Percentiles rank a stretch among this genome's conserved stretches.
Conservation (phyloP, 164 flowering plant species). For the Macadamia tetraphylla region DNA sequence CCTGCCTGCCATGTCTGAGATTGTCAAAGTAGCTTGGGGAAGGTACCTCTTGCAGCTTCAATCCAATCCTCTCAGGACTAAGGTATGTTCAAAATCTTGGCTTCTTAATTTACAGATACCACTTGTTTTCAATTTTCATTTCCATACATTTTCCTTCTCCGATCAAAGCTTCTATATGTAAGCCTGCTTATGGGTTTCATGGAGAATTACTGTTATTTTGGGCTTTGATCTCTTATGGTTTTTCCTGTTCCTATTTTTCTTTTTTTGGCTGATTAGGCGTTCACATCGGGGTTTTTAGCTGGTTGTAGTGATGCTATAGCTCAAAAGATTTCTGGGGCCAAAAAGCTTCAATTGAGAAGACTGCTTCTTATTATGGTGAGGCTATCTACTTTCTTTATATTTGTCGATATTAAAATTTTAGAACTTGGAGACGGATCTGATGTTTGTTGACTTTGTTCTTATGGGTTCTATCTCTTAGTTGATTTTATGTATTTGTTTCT, state of each 20-base stretch:
- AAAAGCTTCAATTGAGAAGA: conserved; percentile 66
- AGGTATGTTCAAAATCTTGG: conserved; percentile 31
- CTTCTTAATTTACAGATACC: background rate
- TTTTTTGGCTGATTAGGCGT: conserved; percentile 32
- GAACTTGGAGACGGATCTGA: background rate
- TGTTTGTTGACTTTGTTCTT: background rate
- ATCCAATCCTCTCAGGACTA: conserved; percentile 67
- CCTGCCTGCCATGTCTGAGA: conserved; percentile 48
- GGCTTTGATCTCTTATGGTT: background rate
- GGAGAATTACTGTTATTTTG: background rate
- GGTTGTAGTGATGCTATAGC: conserved; percentile 66
- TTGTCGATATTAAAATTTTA: background rate
- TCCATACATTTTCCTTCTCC: background rate
- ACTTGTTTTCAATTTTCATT: background rate
- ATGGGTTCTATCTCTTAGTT: too few relatives aligned
- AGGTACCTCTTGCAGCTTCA: conserved; percentile 60
- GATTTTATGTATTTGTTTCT: too few relatives aligned
- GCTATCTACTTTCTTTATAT: background rate
- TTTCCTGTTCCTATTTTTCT: background rate
- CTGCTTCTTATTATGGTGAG: conserved; percentile 63
- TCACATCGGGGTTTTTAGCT: conserved; percentile 65
- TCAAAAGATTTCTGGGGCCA: conserved; percentile 76
- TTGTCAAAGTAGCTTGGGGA: conserved; percentile 46
- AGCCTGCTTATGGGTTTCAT: background rate
- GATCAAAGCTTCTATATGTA: background rate